A percentile compares a stretch with the other conserved stretches of the same genome.
Evolutionary conservation across 805 yeast genomes (phyloP).

Genomic region (Saturnispora bothae): DNA sequence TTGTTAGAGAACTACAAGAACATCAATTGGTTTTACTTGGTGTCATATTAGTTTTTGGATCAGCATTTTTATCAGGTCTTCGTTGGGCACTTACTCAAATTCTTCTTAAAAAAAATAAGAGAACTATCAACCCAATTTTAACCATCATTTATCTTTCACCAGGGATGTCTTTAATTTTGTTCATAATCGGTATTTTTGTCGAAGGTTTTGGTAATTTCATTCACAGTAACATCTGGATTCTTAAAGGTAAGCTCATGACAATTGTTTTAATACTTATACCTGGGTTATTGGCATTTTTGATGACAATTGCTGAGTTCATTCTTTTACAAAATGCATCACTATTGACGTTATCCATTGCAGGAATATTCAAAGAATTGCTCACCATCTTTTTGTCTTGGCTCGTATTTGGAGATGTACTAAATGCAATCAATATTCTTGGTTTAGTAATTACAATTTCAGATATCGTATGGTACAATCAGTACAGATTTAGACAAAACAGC

Average conservation of each 20-base stretch:
- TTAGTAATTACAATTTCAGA: slow-evolving; percentile 64
- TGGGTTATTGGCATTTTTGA: slow-evolving; percentile 76
- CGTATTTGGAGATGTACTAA: slow-evolving; percentile 65
- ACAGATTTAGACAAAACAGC: slow-evolving; percentile 33
- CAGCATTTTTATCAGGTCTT: slow-evolving; percentile 77
- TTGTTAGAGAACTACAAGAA: slow-evolving; percentile 13
- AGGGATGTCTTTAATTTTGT: slow-evolving; percentile 56
- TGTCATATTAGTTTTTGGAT: slow-evolving; percentile 59
- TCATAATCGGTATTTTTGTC: slow-evolving; percentile 49
- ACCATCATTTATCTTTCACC: slow-evolving; percentile 84
- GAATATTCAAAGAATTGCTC: slow-evolving; percentile 83
- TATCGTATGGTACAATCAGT: slow-evolving; percentile 74
- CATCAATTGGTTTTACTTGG: slow-evolving; percentile 38
- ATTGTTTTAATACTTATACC: slow-evolving; percentile 59
- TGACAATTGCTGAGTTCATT: slow-evolving; percentile 83
- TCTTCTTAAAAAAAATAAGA: slow-evolving; percentile 48
- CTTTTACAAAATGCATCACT: slow-evolving; percentile 75
- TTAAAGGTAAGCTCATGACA: slow-evolving; percentile 48
- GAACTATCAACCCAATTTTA: slow-evolving; percentile 64
- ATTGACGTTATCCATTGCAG: slow-evolving; percentile 79
- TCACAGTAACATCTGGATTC: slow-evolving; percentile 50
- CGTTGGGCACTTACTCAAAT: slow-evolving; percentile 95
- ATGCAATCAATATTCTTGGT: slow-evolving; percentile 62
- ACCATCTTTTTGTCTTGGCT: slow-evolving; percentile 64
- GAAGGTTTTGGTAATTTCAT: slow-evolving; percentile 58